Conservation (phyloP, 2,329 filamentous ascomycete species). For the Thermoascus crustaceus region DNA sequence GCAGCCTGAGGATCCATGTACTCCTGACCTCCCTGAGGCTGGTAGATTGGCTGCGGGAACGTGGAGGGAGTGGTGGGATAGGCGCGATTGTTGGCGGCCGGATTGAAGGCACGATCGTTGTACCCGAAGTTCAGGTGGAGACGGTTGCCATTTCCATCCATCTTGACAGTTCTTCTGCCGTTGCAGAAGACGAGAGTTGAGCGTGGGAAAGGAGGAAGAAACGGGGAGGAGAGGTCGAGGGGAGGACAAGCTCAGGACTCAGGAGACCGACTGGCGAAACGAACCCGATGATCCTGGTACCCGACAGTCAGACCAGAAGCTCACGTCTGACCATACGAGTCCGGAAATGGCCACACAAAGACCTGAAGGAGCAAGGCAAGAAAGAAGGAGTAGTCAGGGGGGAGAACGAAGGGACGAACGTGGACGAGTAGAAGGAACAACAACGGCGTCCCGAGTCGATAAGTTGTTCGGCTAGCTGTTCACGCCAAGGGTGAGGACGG, state of each 20-base stretch:
- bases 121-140: conserved; percentile 42
- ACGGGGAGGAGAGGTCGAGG: conserved; percentile 6
- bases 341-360: not conserved
- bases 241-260: conserved; percentile 1
- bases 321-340: conserved; percentile 1
- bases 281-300: not conserved
- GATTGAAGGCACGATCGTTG: conserved; percentile 57
- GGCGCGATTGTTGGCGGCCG: conserved; percentile 56
- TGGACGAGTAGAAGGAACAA: conserved; percentile 1
- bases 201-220: conserved; percentile 6
- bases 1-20: conserved; percentile 45
- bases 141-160: conserved; percentile 55
- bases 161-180: conserved; percentile 40
- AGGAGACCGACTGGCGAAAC: conserved; percentile 1
- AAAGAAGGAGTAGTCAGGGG: not conserved
- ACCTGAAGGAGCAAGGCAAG: not conserved
- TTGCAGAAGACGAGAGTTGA: conserved; percentile 15
- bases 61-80: conserved; percentile 90
- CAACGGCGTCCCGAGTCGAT: conserved; percentile 2
- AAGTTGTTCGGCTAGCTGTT: conserved; percentile 1
- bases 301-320: conserved; percentile 3
- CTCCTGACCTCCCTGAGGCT: conserved; percentile 52
- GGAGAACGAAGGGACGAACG: not conserved
- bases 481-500: conserved; percentile 2
- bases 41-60: conserved; percentile 83